Base-by-base conservation (phyloP, 2,329 filamentous ascomycete genomes). In the Fusarium fujikuroi region DNA sequence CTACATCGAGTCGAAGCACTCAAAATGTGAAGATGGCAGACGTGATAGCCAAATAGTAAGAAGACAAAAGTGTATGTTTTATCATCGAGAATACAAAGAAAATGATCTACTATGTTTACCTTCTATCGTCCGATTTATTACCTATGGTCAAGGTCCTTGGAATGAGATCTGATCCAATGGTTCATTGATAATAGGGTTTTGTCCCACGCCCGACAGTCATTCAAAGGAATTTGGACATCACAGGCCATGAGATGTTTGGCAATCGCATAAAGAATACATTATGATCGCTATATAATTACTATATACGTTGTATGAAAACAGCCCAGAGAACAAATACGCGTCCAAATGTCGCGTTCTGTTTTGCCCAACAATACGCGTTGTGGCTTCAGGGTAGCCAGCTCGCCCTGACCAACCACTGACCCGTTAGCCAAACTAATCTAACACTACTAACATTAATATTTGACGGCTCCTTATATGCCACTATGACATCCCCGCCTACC, bases 1-100 rank as follows among this genome's bases (percentile, higher is more conserved):
- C 23, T 32, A 11, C 11, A 1, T 32, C 30, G 11, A 32, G 5
- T 14, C 5, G 23, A 46, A 5, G 12, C 12, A 46, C 25, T 28
- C 18, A 28, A 10, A 28, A 28, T 46, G 12, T 0, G 25, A 28
- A n/a, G 4, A n/a, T 10, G 5, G 5, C 12, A 7, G 9, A 18
- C 0, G 3, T 16, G 18, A 16, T n/a, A 2, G 5, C 15, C 4
- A 19, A 34, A 12, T 5, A 34, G 3, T 2, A 15, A 19, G 3
- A 19, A 23, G 16, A 34, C 5, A 7, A 16, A 18, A 2, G 15
- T 18, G 18, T 3, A 34, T 12, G 3, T 9, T 18, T 18, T 5
- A 7, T 6, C 1, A 0, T 32, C 4, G 0, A 18, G 3, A 49
- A 15, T 15, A 28, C 3, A 11, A 30, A 21, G 4, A 2, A 6